Conservation (phyloP, 805 yeast genomes). For the Saccharomycopsis sp. region DNA sequence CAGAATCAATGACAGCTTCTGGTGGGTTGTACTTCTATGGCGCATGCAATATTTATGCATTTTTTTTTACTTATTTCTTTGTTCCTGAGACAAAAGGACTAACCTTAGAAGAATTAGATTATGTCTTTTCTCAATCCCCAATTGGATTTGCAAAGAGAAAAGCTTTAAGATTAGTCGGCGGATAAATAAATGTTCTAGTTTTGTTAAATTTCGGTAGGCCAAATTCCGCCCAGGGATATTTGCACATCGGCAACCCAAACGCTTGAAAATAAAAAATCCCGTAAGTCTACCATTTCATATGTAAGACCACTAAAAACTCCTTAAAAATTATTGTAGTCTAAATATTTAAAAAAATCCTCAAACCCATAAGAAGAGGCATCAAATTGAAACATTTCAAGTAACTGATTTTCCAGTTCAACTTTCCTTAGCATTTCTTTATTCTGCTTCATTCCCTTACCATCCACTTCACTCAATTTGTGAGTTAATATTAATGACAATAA, state of each 20-base stretch:
- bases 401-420: neutral
- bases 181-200: no score
- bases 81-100: slow-evolving; percentile 61
- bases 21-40: slow-evolving; percentile 50
- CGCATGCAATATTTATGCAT: slow-evolving; percentile 43
- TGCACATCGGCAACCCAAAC: no score
- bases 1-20: slow-evolving; percentile 36
- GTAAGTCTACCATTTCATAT: no score
- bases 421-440: neutral
- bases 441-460: no score
- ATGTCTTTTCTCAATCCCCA: slow-evolving; percentile 42
- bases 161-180: slow-evolving; percentile 8
- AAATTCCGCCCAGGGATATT: no score
- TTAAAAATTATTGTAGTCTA: neutral
- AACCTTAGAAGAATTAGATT: slow-evolving; percentile 72
- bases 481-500: neutral
- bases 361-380: neutral
- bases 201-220: no score
- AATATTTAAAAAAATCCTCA: slow-evolving; percentile 1
- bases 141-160: slow-evolving; percentile 17
- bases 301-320: no score
- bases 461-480: neutral
- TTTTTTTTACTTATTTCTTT: slow-evolving; percentile 39
- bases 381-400: neutral
- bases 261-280: no score